phyloP scores from a whole-genome alignment of 169 alveolate species.

The Eimeria maxima region DNA sequence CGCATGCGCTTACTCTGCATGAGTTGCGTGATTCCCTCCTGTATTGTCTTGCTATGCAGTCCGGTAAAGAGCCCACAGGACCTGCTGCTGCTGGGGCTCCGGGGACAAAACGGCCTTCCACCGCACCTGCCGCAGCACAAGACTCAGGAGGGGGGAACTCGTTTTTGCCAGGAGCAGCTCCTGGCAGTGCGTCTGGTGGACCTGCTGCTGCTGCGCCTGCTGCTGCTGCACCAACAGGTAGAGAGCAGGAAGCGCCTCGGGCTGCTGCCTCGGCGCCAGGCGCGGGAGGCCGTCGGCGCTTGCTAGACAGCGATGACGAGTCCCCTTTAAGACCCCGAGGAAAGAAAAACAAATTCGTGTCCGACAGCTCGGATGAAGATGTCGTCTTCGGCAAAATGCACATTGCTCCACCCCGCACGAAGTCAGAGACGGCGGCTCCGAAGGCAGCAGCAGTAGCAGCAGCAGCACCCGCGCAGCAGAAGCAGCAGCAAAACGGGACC shows the following conservation, averaged over 20 bases:
- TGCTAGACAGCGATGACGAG: conserved; percentile 79
- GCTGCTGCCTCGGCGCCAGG: conserved; percentile 59
- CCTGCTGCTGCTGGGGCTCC: conserved; percentile 13
- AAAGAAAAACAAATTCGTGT: conserved; percentile 46
- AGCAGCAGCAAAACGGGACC: conserved; percentile 57
- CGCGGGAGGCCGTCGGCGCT: conserved; percentile 42
- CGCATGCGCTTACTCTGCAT: background rate
- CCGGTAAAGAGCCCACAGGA: conserved; percentile 17
- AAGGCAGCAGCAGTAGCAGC: conserved; percentile 1
- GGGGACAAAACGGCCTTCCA: background rate
- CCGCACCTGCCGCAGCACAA: conserved; percentile 6
- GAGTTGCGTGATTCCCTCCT: background rate
- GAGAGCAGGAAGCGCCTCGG: background rate
- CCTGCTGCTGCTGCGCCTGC: conserved; percentile 31
- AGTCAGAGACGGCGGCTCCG: conserved; percentile 29
- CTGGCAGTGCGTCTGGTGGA: background rate
- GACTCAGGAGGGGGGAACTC: background rate
- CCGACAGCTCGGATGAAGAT: conserved; percentile 79
- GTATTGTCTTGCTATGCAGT: background rate
- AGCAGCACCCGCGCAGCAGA: background rate
- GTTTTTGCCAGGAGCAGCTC: background rate
- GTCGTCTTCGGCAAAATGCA: conserved; percentile 29
- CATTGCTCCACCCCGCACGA: conserved; percentile 41
- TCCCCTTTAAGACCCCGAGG: conserved; percentile 77
- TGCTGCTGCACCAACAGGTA: conserved; percentile 26